Base-by-base conservation (phyloP, 345 rosid genomes). In the Toxicodendron radicans region DNA sequence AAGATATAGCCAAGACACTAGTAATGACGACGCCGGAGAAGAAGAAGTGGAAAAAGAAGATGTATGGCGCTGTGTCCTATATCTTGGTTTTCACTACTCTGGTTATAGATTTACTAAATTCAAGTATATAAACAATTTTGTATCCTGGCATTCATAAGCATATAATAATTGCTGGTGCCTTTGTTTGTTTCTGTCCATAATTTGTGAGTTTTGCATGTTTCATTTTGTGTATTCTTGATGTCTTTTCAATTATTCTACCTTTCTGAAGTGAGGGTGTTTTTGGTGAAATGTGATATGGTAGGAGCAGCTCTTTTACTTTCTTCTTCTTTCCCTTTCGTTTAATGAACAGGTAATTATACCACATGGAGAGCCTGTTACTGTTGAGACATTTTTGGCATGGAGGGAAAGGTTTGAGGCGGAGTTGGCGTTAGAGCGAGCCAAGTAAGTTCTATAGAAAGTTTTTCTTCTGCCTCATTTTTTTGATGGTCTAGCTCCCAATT, bases 371-470 rank as follows among this genome's bases (percentile, higher is more conserved):
- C 90, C 97, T 80, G 99, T 95, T 71, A 93, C 98, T 5, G 76
- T 92, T 73, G 97, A 93, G 68, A 90, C 99, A 23, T 95, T 95
- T 89, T 69, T 90, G 76, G 97, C 88, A 3, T 93, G 99, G 99
- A 90, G 99, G 77, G 99, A 93, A 82, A 90, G 92, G 84, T 93
- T 78, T 78, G 98, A 95, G 79, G 99, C 98, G 75, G 99, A 93
- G 86, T 83, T 95, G 83, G 98, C 99, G 48, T 89, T 95, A 75
- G 96, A 93, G 81, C 87, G 91, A 78, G 99, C 99, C 81, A 95
- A 95, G 99, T 93, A 78, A 90, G 98, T 86, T 73, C 48, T 49
- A 10, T n/a, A 17, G 64, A 18, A 58, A 20, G 60, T 60, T n/a
- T 33, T 45, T 59, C 49, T 41, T 51, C 4, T 66, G 48, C 60